Conservation (phyloP, 2,329 filamentous ascomycete genomes). For the Hymenoscyphus fructigenus region DNA sequence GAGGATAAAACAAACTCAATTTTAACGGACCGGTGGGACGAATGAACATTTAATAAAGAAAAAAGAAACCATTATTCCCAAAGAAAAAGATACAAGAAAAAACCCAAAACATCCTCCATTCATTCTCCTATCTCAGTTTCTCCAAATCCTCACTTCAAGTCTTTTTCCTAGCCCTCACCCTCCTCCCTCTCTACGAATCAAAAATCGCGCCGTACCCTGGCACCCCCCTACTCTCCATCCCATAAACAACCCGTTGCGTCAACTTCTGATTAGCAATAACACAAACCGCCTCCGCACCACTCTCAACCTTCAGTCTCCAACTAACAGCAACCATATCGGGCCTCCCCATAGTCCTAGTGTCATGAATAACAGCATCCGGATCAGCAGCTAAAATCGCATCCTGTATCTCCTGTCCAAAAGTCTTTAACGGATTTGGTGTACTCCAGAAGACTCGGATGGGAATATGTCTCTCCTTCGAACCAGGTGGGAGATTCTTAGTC, state of each 20-base stretch:
- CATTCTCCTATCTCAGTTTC: too few species aligned
- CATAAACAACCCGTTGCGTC: slow-evolving; percentile 41
- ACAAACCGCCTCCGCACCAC: slow-evolving; percentile 39
- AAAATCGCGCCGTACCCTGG: slow-evolving; percentile 41
- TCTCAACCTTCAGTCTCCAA: slow-evolving; percentile 34
- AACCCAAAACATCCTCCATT: too few species aligned
- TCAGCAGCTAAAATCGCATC: slow-evolving; percentile 36
- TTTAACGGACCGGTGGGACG: too few species aligned
- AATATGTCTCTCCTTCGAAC: slow-evolving; percentile 16
- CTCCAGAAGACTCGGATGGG: slow-evolving; percentile 39
- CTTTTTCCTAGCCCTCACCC: too few species aligned
- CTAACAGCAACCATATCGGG: slow-evolving; percentile 38
- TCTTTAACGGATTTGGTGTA: slow-evolving; percentile 37
- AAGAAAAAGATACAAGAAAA: too few species aligned
- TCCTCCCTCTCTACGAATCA: slow-evolving; percentile 27
- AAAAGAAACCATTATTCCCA: too few species aligned
- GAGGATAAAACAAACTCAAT: too few species aligned
- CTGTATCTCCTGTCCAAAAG: slow-evolving; percentile 39
- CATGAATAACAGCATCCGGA: slow-evolving; percentile 37
- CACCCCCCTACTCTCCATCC: slow-evolving; percentile 40
- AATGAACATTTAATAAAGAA: too few species aligned
- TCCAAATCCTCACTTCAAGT: too few species aligned
- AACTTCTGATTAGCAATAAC: slow-evolving; percentile 41
- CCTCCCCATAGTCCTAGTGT: slow-evolving; percentile 38
- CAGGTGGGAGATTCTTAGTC: not conserved